Evolutionary conservation across 1,284 basidiomycete genomes (phyloP), one percentile per base, ranked within the genome.

Genomic region (Papiliotrema laurentii): DNA sequence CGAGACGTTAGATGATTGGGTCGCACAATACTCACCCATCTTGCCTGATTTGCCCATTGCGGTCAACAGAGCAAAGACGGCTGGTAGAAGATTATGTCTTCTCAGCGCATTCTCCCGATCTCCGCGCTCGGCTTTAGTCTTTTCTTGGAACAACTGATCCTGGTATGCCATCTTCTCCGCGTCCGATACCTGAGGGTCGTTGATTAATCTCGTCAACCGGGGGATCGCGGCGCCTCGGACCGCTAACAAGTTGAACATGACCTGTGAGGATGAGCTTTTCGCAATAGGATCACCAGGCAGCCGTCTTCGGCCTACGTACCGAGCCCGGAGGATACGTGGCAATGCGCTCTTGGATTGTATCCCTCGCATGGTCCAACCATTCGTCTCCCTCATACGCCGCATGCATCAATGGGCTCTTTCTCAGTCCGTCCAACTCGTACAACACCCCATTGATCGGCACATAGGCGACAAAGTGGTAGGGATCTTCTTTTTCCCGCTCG

Each of bases 381-480:
- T 84, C 86, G 71, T 87, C 85, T 43, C 83, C 83, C 25, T 80
- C 76, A 30, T 78, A 66, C 6, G 60, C 55, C 3, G 87, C 87
- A 69, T 97, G 92, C 51, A 79, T 80, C n/a, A 94, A 79, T 4
- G 91, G 85, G 54, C 79, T 75, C 42, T 78, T 73, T 64, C 89
- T 88, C 56, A 97, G 74, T 3, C 91, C 91, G 68, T 96, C 92
- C 28, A 97, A 79, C 73, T 97, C 92, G 71, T 91, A 94, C 42
- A 97, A 75, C 27, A 81, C 79, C 13, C 87, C 91, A 68, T 83
- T 80, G 40, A 84, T 77, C 3, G 92, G 92, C 41, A 92, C 73
- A 71, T 94, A 97, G 5, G 91, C 84, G 38, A 94, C 84, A 64
- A 94, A 94, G 64, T 96, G 91, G 72, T 92, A 97, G 11, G 89